Evolutionary conservation across 768 basidiomycete species (phyloP), one percentile per base, ranked within the genome.

Genomic region (Xerocomus spinulosus): DNA sequence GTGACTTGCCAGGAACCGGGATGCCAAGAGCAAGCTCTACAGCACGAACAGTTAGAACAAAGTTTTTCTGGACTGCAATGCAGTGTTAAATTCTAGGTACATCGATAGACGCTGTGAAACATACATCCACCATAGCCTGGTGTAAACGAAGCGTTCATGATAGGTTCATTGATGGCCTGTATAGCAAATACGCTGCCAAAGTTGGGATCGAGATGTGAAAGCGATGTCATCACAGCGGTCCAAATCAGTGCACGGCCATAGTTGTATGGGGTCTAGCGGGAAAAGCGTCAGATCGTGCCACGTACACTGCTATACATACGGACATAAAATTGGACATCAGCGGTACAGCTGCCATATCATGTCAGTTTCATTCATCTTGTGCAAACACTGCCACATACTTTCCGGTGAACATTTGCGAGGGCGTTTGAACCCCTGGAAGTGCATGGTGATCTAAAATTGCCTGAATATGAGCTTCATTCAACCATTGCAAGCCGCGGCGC

Each of bases 211-310:
- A 85, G 66, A 55, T 91, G 88, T 1, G 84, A 68, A 5, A 91
- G 68, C 9, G 76, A 66, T 1, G 88, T 83, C 82, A 90, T 89
- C 18, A 90, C 83, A 12, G 81, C 81, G 0, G 86, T 80, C 88
- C 88, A 91, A n/a, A 83, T 68, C 38, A 91, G 69, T 8, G 88
- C 88, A 6, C 88, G 82, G 50, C 80, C 77, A 53, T 87, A 91
- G 61, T 91, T 91, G 44, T 77, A 70, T 5, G 71, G 68, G 2
- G 83, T 89, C 87, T 58, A 18, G 33, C 15, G 29, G 20, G 51
- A 30, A 38, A 2, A 35, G 46, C 20, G 38, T 54, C 48, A 46
- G 42, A 21, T n/a, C 23, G n/a, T 29, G 26, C 2, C 17, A 44
- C 34, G 12, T 23, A 41, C 20, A 41, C 21, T 17, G 9, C 34